These are phyloP conservation scores for Aspergillus fumigatus DNA, from an alignment of 2,329 filamentous ascomycete genomes.

Conservation along the genomic window DNA sequence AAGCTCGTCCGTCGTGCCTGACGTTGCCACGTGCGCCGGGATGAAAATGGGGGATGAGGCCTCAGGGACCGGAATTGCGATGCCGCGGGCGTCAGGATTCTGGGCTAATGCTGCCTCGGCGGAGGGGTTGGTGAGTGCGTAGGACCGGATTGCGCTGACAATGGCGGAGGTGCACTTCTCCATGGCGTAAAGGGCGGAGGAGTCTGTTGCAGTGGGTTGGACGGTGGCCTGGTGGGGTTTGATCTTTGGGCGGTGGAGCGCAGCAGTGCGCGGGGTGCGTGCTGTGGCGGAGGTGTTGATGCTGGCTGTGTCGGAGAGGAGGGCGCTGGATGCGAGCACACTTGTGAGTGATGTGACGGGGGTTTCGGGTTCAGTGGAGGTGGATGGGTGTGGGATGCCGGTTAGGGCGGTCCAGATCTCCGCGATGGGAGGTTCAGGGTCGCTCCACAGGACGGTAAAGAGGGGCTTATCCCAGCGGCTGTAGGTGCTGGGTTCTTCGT, in stretches of 20 bases:
- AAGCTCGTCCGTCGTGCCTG: slow-evolving; percentile 39
- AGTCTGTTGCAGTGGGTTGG: slow-evolving; percentile 35
- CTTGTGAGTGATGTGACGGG: slow-evolving; percentile 16
- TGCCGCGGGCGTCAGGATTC: slow-evolving; percentile 21
- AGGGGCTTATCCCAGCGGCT: slow-evolving; percentile 62
- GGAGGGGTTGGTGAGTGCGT: slow-evolving; percentile 36
- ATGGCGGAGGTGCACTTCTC: slow-evolving; percentile 42
- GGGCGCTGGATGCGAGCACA: slow-evolving; percentile 15
- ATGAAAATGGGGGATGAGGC: slow-evolving; percentile 30
- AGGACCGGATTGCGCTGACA: slow-evolving; percentile 38
- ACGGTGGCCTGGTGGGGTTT: slow-evolving; percentile 43
- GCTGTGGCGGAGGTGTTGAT: slow-evolving; percentile 18
- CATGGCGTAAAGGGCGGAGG: slow-evolving; percentile 40
- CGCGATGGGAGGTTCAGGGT: slow-evolving; percentile 51
- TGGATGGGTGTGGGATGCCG: slow-evolving; percentile 30
- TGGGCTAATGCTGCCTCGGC: slow-evolving; percentile 34
- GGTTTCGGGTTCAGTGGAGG: slow-evolving; percentile 9
- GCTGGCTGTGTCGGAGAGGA: slow-evolving; percentile 25
- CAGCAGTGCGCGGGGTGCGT: slow-evolving; percentile 12
- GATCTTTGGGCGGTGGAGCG: slow-evolving; percentile 23
- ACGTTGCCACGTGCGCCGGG: slow-evolving; percentile 33
- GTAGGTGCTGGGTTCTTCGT: slow-evolving; percentile 64
- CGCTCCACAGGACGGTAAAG: slow-evolving; percentile 57
- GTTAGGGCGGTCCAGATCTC: slow-evolving; percentile 58
- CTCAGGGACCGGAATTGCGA: slow-evolving; percentile 33